Evolutionary conservation across 148 eudicot genomes (phyloP).

Genomic region (Agrostemma githago): DNA sequence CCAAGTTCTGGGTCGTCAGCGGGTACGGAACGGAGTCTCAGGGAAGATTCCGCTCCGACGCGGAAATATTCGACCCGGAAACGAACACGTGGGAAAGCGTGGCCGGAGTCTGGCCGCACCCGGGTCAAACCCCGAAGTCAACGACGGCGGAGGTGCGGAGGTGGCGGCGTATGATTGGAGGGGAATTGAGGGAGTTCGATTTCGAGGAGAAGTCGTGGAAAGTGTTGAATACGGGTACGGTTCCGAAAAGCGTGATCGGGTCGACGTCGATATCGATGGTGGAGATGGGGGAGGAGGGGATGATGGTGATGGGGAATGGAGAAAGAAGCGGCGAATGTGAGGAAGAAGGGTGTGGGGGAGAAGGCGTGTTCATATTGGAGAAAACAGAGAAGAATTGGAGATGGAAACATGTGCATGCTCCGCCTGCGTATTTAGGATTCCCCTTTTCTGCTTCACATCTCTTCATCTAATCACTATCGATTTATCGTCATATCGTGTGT

Average conservation of each 20-base stretch:
- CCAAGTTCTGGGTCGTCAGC: conserved; percentile 29
- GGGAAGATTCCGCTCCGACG: conserved; percentile 36
- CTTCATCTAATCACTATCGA: conserved; percentile 13
- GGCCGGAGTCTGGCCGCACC: conserved; percentile 31
- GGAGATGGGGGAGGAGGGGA: conserved; percentile 14
- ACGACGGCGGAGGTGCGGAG: conserved; percentile 9
- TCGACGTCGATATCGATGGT: conserved; percentile 5
- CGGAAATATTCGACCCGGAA: conserved; percentile 25
- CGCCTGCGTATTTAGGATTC: conserved; percentile 25
- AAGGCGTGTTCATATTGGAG: conserved; percentile 25
- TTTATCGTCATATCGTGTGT: not conserved
- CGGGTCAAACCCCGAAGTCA: conserved; percentile 19
- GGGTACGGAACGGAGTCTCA: conserved; percentile 40
- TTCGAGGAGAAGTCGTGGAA: conserved; percentile 32
- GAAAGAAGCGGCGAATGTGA: conserved; percentile 14
- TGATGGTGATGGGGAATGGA: conserved; percentile 33
- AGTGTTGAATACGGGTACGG: conserved; percentile 6
- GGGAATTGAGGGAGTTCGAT: conserved; percentile 28
- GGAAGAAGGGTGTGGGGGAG: conserved; percentile 18
- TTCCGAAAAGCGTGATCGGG: conserved; percentile 17
- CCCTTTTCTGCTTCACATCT: conserved; percentile 36
- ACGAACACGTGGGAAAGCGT: conserved; percentile 15
- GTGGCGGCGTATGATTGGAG: conserved; percentile 23
- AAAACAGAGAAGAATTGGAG: conserved; percentile 14
- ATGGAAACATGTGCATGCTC: conserved; percentile 27